phyloP scores from a whole-genome alignment of 2,329 filamentous ascomycete species.

The Penicillium nordicum region DNA sequence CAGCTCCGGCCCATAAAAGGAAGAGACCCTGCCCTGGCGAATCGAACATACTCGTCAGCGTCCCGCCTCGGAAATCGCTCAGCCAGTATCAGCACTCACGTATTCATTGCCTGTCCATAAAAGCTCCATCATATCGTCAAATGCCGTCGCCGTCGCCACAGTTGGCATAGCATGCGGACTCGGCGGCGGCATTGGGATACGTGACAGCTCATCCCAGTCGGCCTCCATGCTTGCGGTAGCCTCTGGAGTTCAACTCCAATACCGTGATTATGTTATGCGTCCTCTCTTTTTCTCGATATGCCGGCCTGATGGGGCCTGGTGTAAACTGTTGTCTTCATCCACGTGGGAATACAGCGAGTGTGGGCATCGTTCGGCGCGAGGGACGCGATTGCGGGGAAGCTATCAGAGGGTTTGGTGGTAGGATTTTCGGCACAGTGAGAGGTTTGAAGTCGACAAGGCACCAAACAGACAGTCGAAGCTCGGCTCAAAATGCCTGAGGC shows the following conservation, averaged over 20 bases:
- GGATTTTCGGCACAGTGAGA: background rate
- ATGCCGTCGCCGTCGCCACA: constrained; percentile 74
- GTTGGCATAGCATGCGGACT: constrained; percentile 67
- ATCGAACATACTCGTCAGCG: constrained; percentile 16
- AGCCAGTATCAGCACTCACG: constrained; percentile 51
- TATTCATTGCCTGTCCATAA: constrained; percentile 91
- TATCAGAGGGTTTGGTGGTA: constrained; percentile 10
- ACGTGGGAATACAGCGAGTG: constrained; percentile 30
- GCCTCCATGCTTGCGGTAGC: constrained; percentile 42
- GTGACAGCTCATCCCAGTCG: constrained; percentile 65
- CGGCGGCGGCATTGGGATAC: constrained; percentile 75
- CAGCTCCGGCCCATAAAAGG: constrained; percentile 81
- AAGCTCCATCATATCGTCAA: constrained; percentile 85
- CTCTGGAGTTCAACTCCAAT: constrained; percentile 15
- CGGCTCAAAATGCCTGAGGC: constrained; percentile 3
- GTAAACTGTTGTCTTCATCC: constrained; percentile 26
- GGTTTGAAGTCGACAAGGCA: background rate
- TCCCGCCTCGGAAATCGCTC: background rate
- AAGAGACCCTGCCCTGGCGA: constrained; percentile 77
- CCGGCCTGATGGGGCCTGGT: background rate
- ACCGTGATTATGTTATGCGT: background rate
- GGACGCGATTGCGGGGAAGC: constrained; percentile 39
- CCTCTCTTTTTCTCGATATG: background rate
- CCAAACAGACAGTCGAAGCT: background rate
- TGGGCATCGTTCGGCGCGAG: constrained; percentile 34